Evolutionary conservation across 441 rosid genomes (phyloP), one percentile per base, ranked within the genome.

Genomic region (Raphanus hybrid): DNA sequence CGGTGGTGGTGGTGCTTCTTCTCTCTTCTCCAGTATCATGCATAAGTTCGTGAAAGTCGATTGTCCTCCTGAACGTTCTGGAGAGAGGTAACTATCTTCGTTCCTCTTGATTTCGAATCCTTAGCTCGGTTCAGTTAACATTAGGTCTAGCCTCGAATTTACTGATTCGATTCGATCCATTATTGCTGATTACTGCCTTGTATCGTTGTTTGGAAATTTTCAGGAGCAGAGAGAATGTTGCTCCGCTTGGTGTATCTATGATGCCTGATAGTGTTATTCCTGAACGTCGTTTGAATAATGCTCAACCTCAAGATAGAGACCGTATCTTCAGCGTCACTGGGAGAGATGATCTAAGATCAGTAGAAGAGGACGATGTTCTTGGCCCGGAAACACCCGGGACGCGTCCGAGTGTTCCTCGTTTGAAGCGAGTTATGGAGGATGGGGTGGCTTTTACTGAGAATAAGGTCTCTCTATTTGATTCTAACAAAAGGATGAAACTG

Each of bases 31-130:
- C 16, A 90, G 87, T 77, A 93, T 95, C 52, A 85, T 89, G 97
- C 98, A 90, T 78, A 95, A 93, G 90, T 91, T 95, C 79, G 93
- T 83, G 11, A 95, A 84, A 85, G 92, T 83, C 58, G 91, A 86
- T 69, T 81, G 69, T 52, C 80, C 71, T 52, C 82, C 71, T 61
- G 80, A 84, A 54, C 73, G 80, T 70, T 75, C 87, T 67, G 71
- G 27, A 18, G 78, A 43, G 59, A 88, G 92, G 96, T 93, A 79
- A 79, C 14, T 71, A 57, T 55, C 58, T 54, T 54, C 82, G 18
- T 16, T 52, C 34, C 64, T 34, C 62, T 78, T 12, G 8, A n/a
- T 8, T 2, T 20, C 15, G 43, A 54, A 52, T 15, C 11, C 11
- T 68, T 39, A 69, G 45, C 65, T 16, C 18, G 18, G 18, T 16